Conservation (phyloP, 768 basidiomycete genomes). For the Lepiota venenata region DNA sequence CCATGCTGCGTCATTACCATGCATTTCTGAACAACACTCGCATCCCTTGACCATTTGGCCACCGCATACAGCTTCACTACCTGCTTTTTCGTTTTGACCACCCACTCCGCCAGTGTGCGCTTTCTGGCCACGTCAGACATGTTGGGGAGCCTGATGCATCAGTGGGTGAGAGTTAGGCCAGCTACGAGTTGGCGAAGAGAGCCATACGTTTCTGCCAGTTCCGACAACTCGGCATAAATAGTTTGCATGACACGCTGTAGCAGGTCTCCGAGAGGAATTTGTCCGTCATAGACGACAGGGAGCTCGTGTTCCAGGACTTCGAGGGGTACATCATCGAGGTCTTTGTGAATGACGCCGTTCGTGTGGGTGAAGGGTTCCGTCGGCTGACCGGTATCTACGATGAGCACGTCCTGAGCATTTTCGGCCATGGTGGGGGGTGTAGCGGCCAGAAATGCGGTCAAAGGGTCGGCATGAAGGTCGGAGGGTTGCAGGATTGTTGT, state of each 20-base stretch:
- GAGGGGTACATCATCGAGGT: conserved; percentile 29
- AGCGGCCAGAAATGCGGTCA: neutral
- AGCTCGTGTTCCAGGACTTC: conserved; percentile 73
- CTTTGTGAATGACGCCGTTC: conserved; percentile 26
- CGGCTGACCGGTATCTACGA: neutral
- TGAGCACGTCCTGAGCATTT: neutral
- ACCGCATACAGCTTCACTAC: conserved; percentile 87
- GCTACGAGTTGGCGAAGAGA: neutral
- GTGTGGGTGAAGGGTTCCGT: conserved; percentile 11
- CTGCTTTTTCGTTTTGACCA: conserved; percentile 87
- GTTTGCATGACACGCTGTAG: conserved; percentile 75
- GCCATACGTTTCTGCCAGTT: conserved; percentile 82
- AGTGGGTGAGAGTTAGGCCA: conserved; percentile 5
- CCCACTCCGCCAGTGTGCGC: conserved; percentile 82
- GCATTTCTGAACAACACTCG: conserved; percentile 80
- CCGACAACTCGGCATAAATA: conserved; percentile 80
- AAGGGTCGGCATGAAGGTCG: neutral
- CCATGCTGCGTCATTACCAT: conserved; percentile 47
- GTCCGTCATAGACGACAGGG: conserved; percentile 68
- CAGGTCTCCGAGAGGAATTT: conserved; percentile 69
- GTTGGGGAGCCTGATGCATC: conserved; percentile 57
- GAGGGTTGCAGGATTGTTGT: neutral
- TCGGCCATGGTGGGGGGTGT: conserved; percentile 1
- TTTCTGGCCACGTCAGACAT: conserved; percentile 83
- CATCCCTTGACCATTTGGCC: conserved; percentile 84